phyloP scores from a whole-genome alignment of 1,284 basidiomycete species.

The Apiotrichum porosum region DNA sequence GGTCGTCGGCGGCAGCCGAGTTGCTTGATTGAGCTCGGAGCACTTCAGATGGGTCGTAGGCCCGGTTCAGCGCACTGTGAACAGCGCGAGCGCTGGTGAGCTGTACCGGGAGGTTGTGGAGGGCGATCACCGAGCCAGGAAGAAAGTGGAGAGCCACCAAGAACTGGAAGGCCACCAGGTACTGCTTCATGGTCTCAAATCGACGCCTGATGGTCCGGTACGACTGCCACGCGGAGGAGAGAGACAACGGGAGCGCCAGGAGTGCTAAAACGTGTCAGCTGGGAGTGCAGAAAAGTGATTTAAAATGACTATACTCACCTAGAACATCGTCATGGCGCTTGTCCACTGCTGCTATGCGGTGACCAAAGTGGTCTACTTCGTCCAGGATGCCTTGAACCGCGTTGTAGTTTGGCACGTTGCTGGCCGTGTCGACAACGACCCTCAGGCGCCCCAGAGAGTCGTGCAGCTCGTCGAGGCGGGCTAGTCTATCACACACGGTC shows the following conservation, averaged over 20 bases:
- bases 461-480: conserved; percentile 30
- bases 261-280: conserved; percentile 12
- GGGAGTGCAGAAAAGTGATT: background rate
- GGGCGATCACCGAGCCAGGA: conserved; percentile 25
- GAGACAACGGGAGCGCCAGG: conserved; percentile 10
- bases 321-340: conserved; percentile 30
- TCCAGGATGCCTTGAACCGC: conserved; percentile 23
- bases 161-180: conserved; percentile 26
- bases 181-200: conserved; percentile 32
- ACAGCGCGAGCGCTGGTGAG: conserved; percentile 16
- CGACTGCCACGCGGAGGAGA: conserved; percentile 23
- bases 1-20: conserved; percentile 21
- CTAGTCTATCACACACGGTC: conserved; percentile 32
- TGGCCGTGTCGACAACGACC: conserved; percentile 23
- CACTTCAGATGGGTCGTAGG: conserved; percentile 31
- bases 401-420: conserved; percentile 22
- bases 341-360: conserved; percentile 26
- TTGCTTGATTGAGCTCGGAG: conserved; percentile 22
- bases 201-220: conserved; percentile 35
- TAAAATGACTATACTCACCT: conserved; percentile 16
- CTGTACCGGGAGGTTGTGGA: conserved; percentile 24
- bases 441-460: conserved; percentile 26
- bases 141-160: conserved; percentile 37
- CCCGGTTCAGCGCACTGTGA: conserved; percentile 27
- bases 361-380: conserved; percentile 28